Evolutionary conservation across 108 stramenopile species (phyloP), one percentile per base, ranked within the genome.

Genomic region (Nitzschia palea): DNA sequence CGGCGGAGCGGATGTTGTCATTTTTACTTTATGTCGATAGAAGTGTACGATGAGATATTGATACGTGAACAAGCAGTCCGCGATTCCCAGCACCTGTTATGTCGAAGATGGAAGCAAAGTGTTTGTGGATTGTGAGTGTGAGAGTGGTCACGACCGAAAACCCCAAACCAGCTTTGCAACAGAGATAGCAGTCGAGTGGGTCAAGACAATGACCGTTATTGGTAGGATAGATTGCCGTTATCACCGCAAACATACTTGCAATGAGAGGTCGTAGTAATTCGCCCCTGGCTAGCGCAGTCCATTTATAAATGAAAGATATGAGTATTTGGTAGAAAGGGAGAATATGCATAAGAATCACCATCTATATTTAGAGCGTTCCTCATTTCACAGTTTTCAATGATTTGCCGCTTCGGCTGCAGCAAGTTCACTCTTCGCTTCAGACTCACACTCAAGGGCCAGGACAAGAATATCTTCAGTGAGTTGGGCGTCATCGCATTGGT

Each of bases 391-490:
- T 22, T 10, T n/a, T 44, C 43, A 61, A 8, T 1, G 1, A 30
- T 63, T 60, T n/a, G 59, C 78, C 0, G 55, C 47, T 51, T 76
- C 74, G 22, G 74, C 74, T 25, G 67, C 74, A 34, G 67, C 74
- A 31, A 76, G 48, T 40, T 76, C 74, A 55, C 74, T 76, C 62
- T 76, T 82, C 37, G 76, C 76, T 67, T 82, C 77, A 12, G 73
- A 73, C 57, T 89, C 85, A 45, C 80, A 84, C 51, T 82, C 82
- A 29, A 84, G 78, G 23, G 71, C 72, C 45, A 86, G 54, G 4
- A 76, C 73, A 29, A 84, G 75, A 54, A 89, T 85, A 66, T 84
- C 81, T 56, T 89, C 84, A 3, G 81, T 81, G 4, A 89, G 73
- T 34, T 77, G 78, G 18, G 68, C 73, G 47, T 89, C 83, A 23